A percentile compares a stretch with the other conserved stretches of the same genome.
phyloP scores from a whole-genome alignment of 23 red algal species.

The Pyropia yezoensis region DNA sequence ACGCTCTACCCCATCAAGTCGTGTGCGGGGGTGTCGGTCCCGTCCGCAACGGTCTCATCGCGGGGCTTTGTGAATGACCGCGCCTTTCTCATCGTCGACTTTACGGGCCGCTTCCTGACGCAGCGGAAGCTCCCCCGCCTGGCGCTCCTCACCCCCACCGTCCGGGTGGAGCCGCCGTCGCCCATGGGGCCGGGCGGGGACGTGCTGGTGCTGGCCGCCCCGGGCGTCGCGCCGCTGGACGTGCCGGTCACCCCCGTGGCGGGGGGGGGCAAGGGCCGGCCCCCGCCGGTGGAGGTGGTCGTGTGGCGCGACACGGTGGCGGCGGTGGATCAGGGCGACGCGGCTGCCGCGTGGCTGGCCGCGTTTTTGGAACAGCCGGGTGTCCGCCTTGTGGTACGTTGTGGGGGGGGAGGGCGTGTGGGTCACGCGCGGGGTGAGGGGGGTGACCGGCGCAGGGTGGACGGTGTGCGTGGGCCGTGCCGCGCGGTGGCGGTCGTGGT shows the following conservation, averaged over 20 bases:
- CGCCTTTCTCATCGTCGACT: constrained; percentile 44
- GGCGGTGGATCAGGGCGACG: constrained; percentile 1
- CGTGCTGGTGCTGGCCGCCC: constrained; percentile 8
- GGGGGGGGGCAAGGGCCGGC: constrained; percentile 3
- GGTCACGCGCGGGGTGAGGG: too few relatives aligned
- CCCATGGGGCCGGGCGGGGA: background rate
- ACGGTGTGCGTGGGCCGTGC: too few relatives aligned
- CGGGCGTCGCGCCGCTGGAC: constrained; percentile 1
- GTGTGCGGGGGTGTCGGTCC: constrained; percentile 32
- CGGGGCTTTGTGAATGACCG: constrained; percentile 45
- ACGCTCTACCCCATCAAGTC: constrained; percentile 68
- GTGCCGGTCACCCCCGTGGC: background rate
- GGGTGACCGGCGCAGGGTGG: too few relatives aligned
- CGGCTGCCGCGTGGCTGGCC: constrained; percentile 1
- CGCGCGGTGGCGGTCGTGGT: too few relatives aligned
- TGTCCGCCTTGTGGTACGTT: too few relatives aligned
- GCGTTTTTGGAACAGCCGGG: background rate
- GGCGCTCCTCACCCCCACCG: constrained; percentile 12
- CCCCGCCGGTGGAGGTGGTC: background rate
- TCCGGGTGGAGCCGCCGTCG: background rate
- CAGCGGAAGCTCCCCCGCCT: constrained; percentile 31
- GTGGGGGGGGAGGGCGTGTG: too few relatives aligned
- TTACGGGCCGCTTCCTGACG: constrained; percentile 23
- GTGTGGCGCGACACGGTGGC: constrained; percentile 1
- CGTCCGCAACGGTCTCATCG: constrained; percentile 17